phyloP scores from a whole-genome alignment of 129 eudicot species.

The Glebionis coronaria region DNA sequence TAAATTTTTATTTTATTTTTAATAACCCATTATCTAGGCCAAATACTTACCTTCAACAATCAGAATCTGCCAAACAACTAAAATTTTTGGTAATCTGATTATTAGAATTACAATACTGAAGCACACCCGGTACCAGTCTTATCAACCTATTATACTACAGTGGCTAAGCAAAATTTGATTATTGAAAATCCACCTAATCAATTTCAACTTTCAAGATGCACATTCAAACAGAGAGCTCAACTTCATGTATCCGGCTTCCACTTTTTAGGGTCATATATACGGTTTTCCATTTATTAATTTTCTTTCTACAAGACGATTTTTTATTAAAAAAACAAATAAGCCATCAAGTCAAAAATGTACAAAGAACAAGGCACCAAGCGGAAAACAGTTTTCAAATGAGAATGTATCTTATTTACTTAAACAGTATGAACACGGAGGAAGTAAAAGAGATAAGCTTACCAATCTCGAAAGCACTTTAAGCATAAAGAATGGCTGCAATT shows the following conservation, averaged over 20 bases:
- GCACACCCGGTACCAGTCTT: too few species aligned
- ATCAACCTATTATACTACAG: too few species aligned
- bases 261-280: neutral
- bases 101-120: too few species aligned
- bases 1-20: too few species aligned
- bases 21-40: too few species aligned
- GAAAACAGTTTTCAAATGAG: neutral
- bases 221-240: neutral
- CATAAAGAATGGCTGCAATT: slow-evolving; percentile 70
- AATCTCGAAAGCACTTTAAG: slow-evolving; percentile 66
- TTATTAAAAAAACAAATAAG: too few species aligned
- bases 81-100: too few species aligned
- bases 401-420: neutral
- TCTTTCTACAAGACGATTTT: too few species aligned
- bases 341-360: too few species aligned
- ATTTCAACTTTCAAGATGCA: neutral
- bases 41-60: neutral
- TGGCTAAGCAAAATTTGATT: too few species aligned
- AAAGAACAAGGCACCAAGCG: too few species aligned
- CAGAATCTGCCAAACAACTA: neutral
- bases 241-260: neutral
- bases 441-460: slow-evolving; percentile 37
- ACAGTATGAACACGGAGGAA: neutral
- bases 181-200: neutral
- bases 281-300: too few species aligned